phyloP scores from a whole-genome alignment of 2,329 filamentous ascomycete genomes.

The Calonectria montana region DNA sequence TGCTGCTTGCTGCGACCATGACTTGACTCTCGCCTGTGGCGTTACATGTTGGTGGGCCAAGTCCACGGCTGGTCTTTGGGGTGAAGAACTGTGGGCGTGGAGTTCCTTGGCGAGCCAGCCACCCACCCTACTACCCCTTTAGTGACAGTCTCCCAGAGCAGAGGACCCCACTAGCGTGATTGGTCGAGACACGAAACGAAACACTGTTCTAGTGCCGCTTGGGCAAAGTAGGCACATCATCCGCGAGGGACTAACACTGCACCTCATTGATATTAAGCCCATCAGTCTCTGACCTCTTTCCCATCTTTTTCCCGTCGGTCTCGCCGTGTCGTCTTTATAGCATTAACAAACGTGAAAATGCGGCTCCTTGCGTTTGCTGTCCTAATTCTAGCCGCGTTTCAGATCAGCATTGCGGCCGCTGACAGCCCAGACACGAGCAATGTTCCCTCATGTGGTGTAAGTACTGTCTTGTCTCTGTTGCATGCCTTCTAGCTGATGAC shows the following conservation, averaged over 20 bases:
- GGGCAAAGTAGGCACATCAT: background rate
- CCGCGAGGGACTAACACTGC: background rate
- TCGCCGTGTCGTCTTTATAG: background rate
- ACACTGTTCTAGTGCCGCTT: background rate
- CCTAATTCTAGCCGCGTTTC: constrained; percentile 26
- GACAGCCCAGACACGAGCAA: background rate
- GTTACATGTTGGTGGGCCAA: background rate
- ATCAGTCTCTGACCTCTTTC: background rate
- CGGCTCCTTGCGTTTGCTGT: constrained; percentile 12
- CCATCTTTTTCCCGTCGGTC: background rate
- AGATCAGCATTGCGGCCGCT: constrained; percentile 27
- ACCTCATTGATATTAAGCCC: constrained; percentile 6
- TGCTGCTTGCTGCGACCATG: background rate
- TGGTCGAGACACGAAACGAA: background rate
- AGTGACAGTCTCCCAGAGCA: background rate
- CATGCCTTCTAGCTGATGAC: constrained; percentile 1
- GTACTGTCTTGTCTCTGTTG: background rate
- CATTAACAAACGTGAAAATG: constrained; percentile 18
- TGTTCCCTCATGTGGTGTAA: constrained; percentile 28
- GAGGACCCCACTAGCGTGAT: background rate
- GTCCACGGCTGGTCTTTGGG: background rate
- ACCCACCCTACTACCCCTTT: background rate
- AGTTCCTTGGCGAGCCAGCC: background rate
- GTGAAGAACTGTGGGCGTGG: background rate
- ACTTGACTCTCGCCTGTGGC: background rate